Base-by-base conservation (phyloP, 2,329 filamentous ascomycete species). In the Trichoderma polysporum region DNA sequence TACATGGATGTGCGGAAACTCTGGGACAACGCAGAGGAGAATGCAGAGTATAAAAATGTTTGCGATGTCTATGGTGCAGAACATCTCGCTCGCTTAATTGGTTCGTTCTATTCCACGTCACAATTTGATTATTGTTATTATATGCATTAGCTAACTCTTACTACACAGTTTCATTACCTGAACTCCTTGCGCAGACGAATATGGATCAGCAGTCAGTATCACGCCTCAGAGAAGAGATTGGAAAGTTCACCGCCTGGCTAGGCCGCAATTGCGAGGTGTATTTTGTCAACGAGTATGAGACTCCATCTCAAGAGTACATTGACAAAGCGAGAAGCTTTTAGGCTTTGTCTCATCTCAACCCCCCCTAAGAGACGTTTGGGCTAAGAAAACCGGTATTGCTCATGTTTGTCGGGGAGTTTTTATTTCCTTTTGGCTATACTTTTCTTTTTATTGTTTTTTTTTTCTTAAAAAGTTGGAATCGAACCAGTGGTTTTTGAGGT, bases 161-260 rank as follows among this genome's bases (percentile, higher is more conserved):
- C 13, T 41, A 45, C 29, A 66, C 72, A 97, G 94, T 96, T 3
- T 91, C 91, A 1, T 88, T 98, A 72, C 94, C 95, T 0, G 95
- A 99, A 76, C 88, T 98, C 47, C 89, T 98, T 69, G 94, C 94
- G 4, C 95, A 99, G 77, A 99, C 95, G 61, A 98, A 98, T 80
- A 97, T 99, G 93, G 95, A 98, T 75, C 85, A 90, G 62, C 93
- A 97, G 77, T 94, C 93, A 2, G 92, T 97, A 49, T 91, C 90
- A 69, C 91, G 93, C 54, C 87, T 98, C 29, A 90, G 93, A 13
- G 93, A 97, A 74, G 95, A 99, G 77, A 85, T 99, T 17, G 86
- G 88, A 71, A 94, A 93, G 79, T 90, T 99, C 79, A 92, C 90
- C 12, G 85, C 88, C 63, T 99, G 94, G 93, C 84, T 99, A 65